These are phyloP conservation scores for Naumovozyma dairenensis DNA, from an alignment of 805 yeast genomes.

Conservation along the genomic window DNA sequence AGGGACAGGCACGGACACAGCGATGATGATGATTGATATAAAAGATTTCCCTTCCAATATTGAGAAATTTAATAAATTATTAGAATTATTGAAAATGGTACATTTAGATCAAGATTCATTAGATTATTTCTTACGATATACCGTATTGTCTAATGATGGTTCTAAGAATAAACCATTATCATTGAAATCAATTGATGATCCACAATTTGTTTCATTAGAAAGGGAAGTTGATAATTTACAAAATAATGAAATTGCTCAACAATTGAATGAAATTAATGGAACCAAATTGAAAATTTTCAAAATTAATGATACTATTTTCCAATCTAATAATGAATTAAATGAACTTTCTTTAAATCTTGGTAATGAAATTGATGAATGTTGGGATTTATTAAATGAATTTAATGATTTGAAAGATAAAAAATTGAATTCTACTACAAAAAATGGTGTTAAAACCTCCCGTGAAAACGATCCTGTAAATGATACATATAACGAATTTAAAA, in stretches of 20 bases:
- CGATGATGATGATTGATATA: constrained; percentile 11
- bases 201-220: constrained; percentile 13
- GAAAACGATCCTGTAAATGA: not conserved
- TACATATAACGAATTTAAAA: not conserved
- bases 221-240: constrained; percentile 15
- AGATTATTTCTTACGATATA: constrained; percentile 25
- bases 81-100: constrained; percentile 15
- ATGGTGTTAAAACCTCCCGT: not conserved
- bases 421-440: not conserved
- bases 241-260: constrained; percentile 10
- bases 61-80: constrained; percentile 14
- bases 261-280: constrained; percentile 14
- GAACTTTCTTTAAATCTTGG: constrained; percentile 16
- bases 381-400: constrained; percentile 13
- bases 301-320: constrained; percentile 9
- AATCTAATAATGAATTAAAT: constrained; percentile 13
- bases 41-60: constrained; percentile 11
- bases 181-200: constrained; percentile 18
- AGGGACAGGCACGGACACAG: too few species aligned
- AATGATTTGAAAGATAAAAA: constrained; percentile 10
- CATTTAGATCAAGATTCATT: constrained; percentile 27
- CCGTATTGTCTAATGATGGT: constrained; percentile 18
- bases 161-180: constrained; percentile 11
- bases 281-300: constrained; percentile 11
- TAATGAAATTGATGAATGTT: constrained; percentile 21